These are phyloP conservation scores for Cyclocybe cylindracea DNA, from an alignment of 768 basidiomycete species.

Conservation along the genomic window DNA sequence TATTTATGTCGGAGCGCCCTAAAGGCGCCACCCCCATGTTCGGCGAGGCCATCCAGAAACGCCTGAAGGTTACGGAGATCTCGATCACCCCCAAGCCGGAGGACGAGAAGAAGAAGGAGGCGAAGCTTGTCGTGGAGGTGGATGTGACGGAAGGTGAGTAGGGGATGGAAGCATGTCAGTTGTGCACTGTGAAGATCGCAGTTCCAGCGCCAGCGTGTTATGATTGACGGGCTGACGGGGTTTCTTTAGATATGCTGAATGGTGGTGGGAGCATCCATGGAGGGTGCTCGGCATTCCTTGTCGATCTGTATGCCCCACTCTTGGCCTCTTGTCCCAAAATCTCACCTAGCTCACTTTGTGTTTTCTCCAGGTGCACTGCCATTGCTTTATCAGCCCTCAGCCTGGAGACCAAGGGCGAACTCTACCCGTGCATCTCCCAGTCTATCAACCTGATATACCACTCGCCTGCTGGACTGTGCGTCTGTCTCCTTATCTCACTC, in stretches of 20 bases:
- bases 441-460: conserved; percentile 55
- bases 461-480: conserved; percentile 54
- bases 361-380: conserved; percentile 43
- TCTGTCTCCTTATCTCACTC: background rate
- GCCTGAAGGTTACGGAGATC: conserved; percentile 35
- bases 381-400: conserved; percentile 40
- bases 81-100: conserved; percentile 41
- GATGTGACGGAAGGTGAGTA: conserved; percentile 38
- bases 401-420: conserved; percentile 22
- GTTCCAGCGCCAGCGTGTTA: no score
- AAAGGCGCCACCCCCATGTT: conserved; percentile 8
- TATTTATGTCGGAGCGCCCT: conserved; percentile 10
- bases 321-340: background rate
- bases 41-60: conserved; percentile 18
- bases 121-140: conserved; percentile 40
- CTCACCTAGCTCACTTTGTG: background rate
- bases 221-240: no score
- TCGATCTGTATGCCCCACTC: conserved; percentile 44
- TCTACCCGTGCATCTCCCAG: conserved; percentile 44
- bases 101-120: conserved; percentile 41
- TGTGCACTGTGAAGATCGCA: no score
- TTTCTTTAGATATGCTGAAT: conserved; percentile 51
- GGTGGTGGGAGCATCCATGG: conserved; percentile 47
- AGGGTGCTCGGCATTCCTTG: conserved; percentile 51
- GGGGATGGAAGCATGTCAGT: no score